phyloP scores from a whole-genome alignment of 371 early-diverging fungal species.

The Rhizopus stolonifer region DNA sequence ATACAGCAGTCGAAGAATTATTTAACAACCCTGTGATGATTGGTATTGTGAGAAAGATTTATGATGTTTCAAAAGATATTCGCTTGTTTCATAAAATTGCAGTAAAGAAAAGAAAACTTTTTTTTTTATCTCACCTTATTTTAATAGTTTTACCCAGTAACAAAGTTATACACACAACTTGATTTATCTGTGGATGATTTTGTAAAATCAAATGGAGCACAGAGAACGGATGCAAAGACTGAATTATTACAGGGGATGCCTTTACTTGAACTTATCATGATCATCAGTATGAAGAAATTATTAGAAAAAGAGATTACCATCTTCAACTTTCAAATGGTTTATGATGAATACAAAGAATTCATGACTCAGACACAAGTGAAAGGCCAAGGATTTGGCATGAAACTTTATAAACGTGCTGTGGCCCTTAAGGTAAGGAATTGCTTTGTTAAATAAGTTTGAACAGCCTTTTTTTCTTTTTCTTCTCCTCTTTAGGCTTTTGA shows the following conservation, averaged over 20 bases:
- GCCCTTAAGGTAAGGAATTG: conserved; percentile 70
- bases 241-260: conserved; percentile 71
- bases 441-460: neutral
- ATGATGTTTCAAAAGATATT: conserved; percentile 62
- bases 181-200: conserved; percentile 47
- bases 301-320: conserved; percentile 60
- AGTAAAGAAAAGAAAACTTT: conserved; percentile 32
- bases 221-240: conserved; percentile 60
- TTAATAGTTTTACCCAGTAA: conserved; percentile 59
- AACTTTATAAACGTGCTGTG: conserved; percentile 73
- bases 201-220: conserved; percentile 42
- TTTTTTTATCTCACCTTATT: neutral
- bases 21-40: conserved; percentile 54
- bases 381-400: conserved; percentile 65
- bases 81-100: conserved; percentile 60
- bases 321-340: conserved; percentile 94
- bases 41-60: conserved; percentile 53
- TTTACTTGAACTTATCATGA: conserved; percentile 75
- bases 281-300: conserved; percentile 78
- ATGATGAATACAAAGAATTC: conserved; percentile 87
- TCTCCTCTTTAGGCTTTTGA: conserved; percentile 78
- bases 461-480: neutral
- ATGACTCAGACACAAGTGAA: conserved; percentile 57
- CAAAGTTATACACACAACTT: conserved; percentile 43
- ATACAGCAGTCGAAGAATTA: conserved; percentile 31